Conservation (phyloP, 352 stramenopile genomes). For the Phytophthora fragariae region DNA sequence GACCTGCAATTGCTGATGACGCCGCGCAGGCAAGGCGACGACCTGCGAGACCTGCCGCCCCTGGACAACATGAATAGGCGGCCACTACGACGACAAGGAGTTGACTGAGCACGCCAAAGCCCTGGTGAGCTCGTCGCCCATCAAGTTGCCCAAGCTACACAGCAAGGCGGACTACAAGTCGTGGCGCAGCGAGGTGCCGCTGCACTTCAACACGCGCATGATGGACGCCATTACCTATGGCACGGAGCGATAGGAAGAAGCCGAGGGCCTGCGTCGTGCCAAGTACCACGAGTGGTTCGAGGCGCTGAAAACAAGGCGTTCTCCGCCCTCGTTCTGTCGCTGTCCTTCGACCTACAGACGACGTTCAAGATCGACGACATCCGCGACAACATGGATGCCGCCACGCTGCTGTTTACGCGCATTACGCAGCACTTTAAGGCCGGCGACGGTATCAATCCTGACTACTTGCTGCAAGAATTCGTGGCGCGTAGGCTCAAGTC, state of each 20-base stretch:
- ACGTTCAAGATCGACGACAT: background rate
- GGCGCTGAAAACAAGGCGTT: conserved; percentile 12
- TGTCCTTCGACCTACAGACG: background rate
- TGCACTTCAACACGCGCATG: conserved; percentile 5
- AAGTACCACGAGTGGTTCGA: conserved; percentile 11
- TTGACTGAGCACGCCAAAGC: background rate
- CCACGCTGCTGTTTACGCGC: background rate
- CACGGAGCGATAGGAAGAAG: background rate
- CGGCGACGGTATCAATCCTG: background rate
- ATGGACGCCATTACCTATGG: conserved; percentile 7
- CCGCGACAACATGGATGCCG: background rate
- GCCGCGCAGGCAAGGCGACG: no score
- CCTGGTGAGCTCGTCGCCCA: background rate
- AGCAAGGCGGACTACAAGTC: background rate
- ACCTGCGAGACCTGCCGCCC: no score
- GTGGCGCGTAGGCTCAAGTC: background rate
- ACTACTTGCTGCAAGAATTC: background rate
- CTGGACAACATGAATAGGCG: background rate
- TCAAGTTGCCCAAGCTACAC: background rate
- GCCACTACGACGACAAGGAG: conserved; percentile 9
- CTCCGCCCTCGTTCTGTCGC: background rate
- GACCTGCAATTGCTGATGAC: no score
- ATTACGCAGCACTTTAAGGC: background rate
- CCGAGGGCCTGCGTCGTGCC: background rate
- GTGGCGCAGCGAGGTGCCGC: conserved; percentile 3